Percentiles rank a stretch among this genome's conserved stretches.
These are phyloP conservation scores for Magnolia changhungtana DNA, from an alignment of 164 flowering plant genomes.

Conservation along the genomic window DNA sequence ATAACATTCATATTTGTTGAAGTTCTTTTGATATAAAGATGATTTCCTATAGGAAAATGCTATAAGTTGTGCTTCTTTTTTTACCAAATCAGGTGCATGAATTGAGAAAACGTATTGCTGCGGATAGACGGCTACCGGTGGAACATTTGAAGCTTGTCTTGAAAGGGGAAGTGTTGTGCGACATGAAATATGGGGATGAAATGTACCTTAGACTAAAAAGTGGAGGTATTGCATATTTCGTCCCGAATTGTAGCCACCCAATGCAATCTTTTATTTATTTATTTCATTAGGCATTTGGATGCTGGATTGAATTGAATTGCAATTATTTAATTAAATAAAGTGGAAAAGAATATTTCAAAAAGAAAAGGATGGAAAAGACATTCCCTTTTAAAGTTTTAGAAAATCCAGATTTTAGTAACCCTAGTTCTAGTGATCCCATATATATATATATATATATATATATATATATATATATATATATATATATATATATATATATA, in stretches of 20 bases:
- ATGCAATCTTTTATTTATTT: background rate
- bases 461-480: too few relatives aligned
- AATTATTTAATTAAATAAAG: too few relatives aligned
- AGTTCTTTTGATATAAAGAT: background rate
- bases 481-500: too few relatives aligned
- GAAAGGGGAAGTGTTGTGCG: constrained; percentile 61
- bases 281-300: too few relatives aligned
- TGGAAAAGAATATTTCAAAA: too few relatives aligned
- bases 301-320: too few relatives aligned
- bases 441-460: too few relatives aligned
- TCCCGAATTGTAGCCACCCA: background rate
- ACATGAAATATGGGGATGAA: constrained; percentile 51
- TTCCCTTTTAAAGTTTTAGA: too few relatives aligned
- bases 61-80: background rate
- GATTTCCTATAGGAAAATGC: background rate
- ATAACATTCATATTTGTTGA: too few relatives aligned
- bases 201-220: constrained; percentile 38
- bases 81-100: constrained; percentile 47
- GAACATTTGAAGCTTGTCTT: constrained; percentile 70
- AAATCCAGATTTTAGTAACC: too few relatives aligned
- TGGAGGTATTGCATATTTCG: constrained; percentile 48
- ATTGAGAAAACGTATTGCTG: constrained; percentile 65
- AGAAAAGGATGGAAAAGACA: too few relatives aligned
- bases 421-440: too few relatives aligned
- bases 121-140: constrained; percentile 32